Evolutionary conservation across 345 rosid species (phyloP), one percentile per base, ranked within the genome.

Genomic region (Eucalyptus microcorys): DNA sequence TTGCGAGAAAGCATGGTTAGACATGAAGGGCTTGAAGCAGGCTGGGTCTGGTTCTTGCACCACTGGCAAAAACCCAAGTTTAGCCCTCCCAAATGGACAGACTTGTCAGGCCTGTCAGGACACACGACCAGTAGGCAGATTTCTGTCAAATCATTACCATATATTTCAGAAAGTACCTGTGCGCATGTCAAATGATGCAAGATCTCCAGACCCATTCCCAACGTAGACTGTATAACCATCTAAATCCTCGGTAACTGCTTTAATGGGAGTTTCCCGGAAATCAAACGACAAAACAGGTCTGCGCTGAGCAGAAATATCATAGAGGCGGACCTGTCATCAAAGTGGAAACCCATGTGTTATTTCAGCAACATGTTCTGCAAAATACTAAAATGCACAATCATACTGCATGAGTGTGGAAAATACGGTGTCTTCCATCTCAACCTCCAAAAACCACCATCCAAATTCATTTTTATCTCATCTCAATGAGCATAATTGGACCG

Each of bases 141-240:
- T 34, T 59, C 22, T 50, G 45, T 27, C 34, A 64, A 3, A 88
- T 14, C 19, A 59, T 43, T 80, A 84, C 79, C 57, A 34, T 40
- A 86, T 34, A 19, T 34, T 49, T 86, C 30, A 22, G 40, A 52
- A n/a, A 27, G 64, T 91, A 97, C 99, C 99, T 88, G 97, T 97
- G 55, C 97, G 96, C 89, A 95, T 95, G 92, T 97, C 99, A 87
- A 94, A 91, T 14, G 99, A 95, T 90, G 99, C 97, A 86, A 98
- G 98, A 83, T 98, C 99, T 87, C 98, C 99, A 48, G 98, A 94
- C 57, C 97, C 98, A 94, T 94, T 97, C 71, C 99, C 99, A 15
- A 94, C 90, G 88, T 94, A 97, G 80, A 97, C 90, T 48, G 96
- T 96, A 90, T 95, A 90, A 86, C 98, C 98, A n/a, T 98, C 99